Base-by-base conservation (phyloP, 2,329 filamentous ascomycete genomes). In the Catunica adiposa region DNA sequence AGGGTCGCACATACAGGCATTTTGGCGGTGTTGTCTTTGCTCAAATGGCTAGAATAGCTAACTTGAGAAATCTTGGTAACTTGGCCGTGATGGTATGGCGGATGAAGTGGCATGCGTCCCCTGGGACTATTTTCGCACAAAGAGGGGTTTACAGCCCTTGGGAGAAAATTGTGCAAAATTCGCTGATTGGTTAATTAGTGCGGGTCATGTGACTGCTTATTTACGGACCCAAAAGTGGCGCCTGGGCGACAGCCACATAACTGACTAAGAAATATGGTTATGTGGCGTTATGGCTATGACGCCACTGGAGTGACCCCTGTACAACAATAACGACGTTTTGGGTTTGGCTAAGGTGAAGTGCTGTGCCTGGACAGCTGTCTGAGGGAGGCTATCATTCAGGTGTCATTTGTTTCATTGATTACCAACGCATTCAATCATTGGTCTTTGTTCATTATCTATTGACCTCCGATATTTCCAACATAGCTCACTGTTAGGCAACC, bases 1-100 rank as follows among this genome's bases (percentile, higher is more conserved):
- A 25, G 54, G 54, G 34, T 58, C 38, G 37, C 46, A 59, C 57
- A 53, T 59, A 59, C 57, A 56, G 57, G 57, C 57, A 59, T 59
- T 59, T 59, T 59, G 54, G 51, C 57, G 57, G 50, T 59, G 34
- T 56, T 58, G 47, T 56, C 53, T 53, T 58, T 58, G 56, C 54
- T 56, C 56, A 58, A 58, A 58, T 58, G 53, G 38, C 53, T 58
- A 58, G 56, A 58, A 47, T 58, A 56, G 56, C 53, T 58, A 56
- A 56, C 53, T 58, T 58, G 42, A 56, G 53, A 31, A 53, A 56
- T 56, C 42, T 53, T 56, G 47, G 56, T 50, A 44, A 56, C 15
- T 40, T 47, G n/a, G 47, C 54, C 31, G 56, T 46, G 53, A 55
- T 58, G 56, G 53, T 56, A 58, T 56, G 56, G 56, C 48, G 40